Evolutionary conservation across 2,329 filamentous ascomycete genomes (phyloP).

Genomic region (Colletotrichum truncatum): DNA sequence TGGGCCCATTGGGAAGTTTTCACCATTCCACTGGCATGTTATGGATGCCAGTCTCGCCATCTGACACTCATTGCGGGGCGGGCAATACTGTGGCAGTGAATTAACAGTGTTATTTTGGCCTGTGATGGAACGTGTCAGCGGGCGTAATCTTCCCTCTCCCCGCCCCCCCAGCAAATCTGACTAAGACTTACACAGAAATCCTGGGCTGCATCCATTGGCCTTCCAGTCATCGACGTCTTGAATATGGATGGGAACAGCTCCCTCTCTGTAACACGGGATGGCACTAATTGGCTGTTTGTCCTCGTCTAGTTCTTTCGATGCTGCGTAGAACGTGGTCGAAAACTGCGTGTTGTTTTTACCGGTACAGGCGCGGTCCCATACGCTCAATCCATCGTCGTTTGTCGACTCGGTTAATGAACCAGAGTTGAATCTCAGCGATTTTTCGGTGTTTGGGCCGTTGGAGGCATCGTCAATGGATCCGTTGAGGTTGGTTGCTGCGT

Average conservation of each 20-base stretch:
- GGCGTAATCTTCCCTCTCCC: not conserved
- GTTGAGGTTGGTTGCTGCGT: constrained; percentile 34
- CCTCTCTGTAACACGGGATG: constrained; percentile 49
- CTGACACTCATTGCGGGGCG: constrained; percentile 48
- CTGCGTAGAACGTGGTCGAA: constrained; percentile 50
- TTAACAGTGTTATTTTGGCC: constrained; percentile 56
- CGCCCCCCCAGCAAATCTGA: no score
- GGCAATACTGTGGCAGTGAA: constrained; percentile 54
- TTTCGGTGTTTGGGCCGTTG: constrained; percentile 43
- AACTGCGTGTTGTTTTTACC: constrained; percentile 50
- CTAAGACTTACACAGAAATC: constrained; percentile 51
- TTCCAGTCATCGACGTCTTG: constrained; percentile 47
- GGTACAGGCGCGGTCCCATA: constrained; percentile 51
- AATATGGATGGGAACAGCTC: constrained; percentile 50
- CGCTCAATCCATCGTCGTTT: constrained; percentile 34
- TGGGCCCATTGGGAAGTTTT: constrained; percentile 52
- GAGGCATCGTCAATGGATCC: constrained; percentile 46
- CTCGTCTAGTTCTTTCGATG: constrained; percentile 34
- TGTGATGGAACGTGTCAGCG: constrained; percentile 36
- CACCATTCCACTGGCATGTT: constrained; percentile 42
- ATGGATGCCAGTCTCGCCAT: constrained; percentile 43
- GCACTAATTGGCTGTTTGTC: constrained; percentile 45
- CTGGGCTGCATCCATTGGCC: constrained; percentile 46
- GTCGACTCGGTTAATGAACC: constrained; percentile 33
- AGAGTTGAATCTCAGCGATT: constrained; percentile 41